A percentile compares a stretch with the other conserved stretches of the same genome.
Evolutionary conservation across 2,329 filamentous ascomycete genomes (phyloP).

Genomic region (Colletotrichum abscissum): DNA sequence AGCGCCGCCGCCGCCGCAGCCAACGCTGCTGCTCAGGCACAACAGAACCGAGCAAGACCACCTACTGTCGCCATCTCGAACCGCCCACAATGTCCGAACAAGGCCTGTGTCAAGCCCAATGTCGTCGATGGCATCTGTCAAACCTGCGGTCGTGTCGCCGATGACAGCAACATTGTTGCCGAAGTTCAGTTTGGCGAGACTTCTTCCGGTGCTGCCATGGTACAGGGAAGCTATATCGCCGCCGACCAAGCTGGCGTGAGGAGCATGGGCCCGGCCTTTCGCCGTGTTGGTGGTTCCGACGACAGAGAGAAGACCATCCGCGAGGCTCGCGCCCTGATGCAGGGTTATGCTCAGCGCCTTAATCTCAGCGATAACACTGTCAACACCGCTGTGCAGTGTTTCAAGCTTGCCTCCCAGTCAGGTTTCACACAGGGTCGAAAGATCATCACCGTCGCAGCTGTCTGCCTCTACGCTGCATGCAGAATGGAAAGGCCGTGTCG

Average conservation of each 20-base stretch:
- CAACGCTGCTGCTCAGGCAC: slow-evolving; percentile 34
- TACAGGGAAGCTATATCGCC: slow-evolving; percentile 89
- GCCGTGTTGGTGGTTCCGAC: slow-evolving; percentile 67
- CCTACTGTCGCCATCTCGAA: slow-evolving; percentile 47
- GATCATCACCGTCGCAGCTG: slow-evolving; percentile 86
- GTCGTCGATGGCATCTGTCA: slow-evolving; percentile 78
- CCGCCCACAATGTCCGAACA: slow-evolving; percentile 66
- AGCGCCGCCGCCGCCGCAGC: slow-evolving; percentile 43
- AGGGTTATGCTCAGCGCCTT: slow-evolving; percentile 71
- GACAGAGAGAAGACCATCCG: slow-evolving; percentile 71
- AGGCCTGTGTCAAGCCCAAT: slow-evolving; percentile 69
- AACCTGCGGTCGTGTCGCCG: slow-evolving; percentile 85
- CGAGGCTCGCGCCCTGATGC: slow-evolving; percentile 68
- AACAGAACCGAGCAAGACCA: slow-evolving; percentile 38
- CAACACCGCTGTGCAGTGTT: slow-evolving; percentile 76
- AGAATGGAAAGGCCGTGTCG: slow-evolving; percentile 82
- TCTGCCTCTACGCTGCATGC: slow-evolving; percentile 90
- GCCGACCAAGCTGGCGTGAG: slow-evolving; percentile 87
- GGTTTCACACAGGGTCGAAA: slow-evolving; percentile 90
- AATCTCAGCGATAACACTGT: slow-evolving; percentile 68
- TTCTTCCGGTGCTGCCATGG: slow-evolving; percentile 84
- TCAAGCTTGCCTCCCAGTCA: slow-evolving; percentile 78
- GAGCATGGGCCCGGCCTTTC: slow-evolving; percentile 71
- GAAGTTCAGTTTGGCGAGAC: slow-evolving; percentile 94
- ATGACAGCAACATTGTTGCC: slow-evolving; percentile 89